Base-by-base conservation (phyloP, 2,329 filamentous ascomycete species). In the Niveomyces coronatus region DNA sequence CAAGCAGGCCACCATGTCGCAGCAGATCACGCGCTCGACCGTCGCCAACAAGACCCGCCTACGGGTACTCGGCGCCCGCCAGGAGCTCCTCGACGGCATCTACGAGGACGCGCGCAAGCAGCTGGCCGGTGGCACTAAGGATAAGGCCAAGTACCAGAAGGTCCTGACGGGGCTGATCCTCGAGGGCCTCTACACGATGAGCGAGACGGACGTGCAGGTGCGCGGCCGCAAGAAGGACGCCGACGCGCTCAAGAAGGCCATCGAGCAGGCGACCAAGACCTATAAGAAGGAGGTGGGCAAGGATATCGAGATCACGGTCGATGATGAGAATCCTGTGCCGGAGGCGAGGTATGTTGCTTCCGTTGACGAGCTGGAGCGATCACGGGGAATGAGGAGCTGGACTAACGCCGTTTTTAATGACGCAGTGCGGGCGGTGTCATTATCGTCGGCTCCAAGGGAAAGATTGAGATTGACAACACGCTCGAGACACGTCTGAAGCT, bases 401-500 rank as follows among this genome's bases (percentile, higher is more conserved):
- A n/a, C 53, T 59, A 45, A 58, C 51, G 10, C 5, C n/a, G n/a
- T n/a, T n/a, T n/a, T n/a, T n/a, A n/a, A n/a, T n/a, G n/a, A 23
- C 19, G 30, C 9, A 96, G 91, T 53, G 73, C 87, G 43, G 91
- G 91, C 44, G 91, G 91, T 52, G 71, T 94, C 41, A 60, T 75
- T 42, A 78, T 98, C 47, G 64, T 94, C 39, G 86, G 88, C 47
- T 81, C 83, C 49, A 72, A 71, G 47, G 91, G 91, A 58, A 95
- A 89, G 73, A 96, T 98, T 58, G 87, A 94, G 54, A 89, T 98
- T 62, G 88, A 95, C 75, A 96, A 98, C 70, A 96, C 91, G 39
- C 84, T 96, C 50, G 91, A 96, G 59, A 84, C 94, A 58, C 80
- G 91, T 49, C 70, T 98, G 62, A 76, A 74, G 54, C 71, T 96